A percentile compares a stretch with the other conserved stretches of the same genome.
phyloP scores from a whole-genome alignment of 1,284 basidiomycete genomes.

The Sphagnurus paluster region DNA sequence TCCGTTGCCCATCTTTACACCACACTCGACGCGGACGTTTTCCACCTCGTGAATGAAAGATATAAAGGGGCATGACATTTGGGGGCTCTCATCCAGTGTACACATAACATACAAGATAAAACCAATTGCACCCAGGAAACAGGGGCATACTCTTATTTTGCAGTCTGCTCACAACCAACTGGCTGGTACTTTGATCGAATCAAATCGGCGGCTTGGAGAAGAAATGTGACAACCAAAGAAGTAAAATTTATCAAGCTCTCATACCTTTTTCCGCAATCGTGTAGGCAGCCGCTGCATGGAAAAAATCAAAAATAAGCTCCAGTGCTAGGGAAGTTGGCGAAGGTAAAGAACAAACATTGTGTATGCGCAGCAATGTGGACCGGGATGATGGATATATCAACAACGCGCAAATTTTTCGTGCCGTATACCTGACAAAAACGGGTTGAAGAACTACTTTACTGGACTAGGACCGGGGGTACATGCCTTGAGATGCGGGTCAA shows the following conservation, averaged over 20 bases:
- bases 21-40: conserved; percentile 23
- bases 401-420: conserved; percentile 27
- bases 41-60: conserved; percentile 14
- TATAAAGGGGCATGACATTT: too few species aligned
- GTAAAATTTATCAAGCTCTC: too few species aligned
- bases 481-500: conserved; percentile 39
- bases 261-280: conserved; percentile 15
- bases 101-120: too few species aligned
- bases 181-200: too few species aligned
- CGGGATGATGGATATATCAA: conserved; percentile 18
- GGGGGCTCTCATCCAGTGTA: too few species aligned
- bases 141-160: too few species aligned
- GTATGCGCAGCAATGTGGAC: conserved; percentile 20
- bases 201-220: too few species aligned
- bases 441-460: neutral
- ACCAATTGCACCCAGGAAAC: too few species aligned
- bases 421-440: conserved; percentile 35
- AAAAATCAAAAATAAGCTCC: neutral
- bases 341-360: conserved; percentile 6
- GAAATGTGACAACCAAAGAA: too few species aligned
- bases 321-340: too few species aligned
- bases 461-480: conserved; percentile 23
- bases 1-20: conserved; percentile 56
- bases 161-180: too few species aligned
- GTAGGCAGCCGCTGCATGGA: conserved; percentile 10